Percentiles rank a stretch among this genome's conserved stretches.
These are phyloP conservation scores for Grammothele lineata DNA, from an alignment of 768 basidiomycete genomes.

Conservation along the genomic window DNA sequence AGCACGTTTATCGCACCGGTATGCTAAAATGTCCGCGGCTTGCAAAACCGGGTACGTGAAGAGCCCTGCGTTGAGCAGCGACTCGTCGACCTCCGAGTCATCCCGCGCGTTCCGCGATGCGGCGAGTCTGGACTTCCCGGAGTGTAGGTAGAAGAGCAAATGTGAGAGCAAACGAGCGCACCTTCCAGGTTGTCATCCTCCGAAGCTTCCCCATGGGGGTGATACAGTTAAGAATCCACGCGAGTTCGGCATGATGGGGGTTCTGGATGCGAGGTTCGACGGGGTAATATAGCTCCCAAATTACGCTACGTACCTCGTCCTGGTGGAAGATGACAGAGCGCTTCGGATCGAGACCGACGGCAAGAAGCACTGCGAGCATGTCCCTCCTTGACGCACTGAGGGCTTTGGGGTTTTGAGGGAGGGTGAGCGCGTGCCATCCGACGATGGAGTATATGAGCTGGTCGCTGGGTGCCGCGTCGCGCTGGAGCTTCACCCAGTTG, in stretches of 20 bases:
- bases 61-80: constrained; percentile 76
- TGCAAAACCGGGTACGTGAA: constrained; percentile 93
- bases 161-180: constrained; percentile 25
- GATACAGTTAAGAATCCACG: constrained; percentile 86
- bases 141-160: no score
- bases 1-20: constrained; percentile 48
- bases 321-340: constrained; percentile 80
- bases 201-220: constrained; percentile 79
- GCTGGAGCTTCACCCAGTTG: constrained; percentile 85
- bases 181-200: constrained; percentile 98
- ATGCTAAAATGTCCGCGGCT: constrained; percentile 87
- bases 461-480: constrained; percentile 51
- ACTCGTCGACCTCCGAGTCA: constrained; percentile 78
- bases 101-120: constrained; percentile 67
- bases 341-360: constrained; percentile 79
- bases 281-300: no score
- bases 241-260: constrained; percentile 76
- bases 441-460: constrained; percentile 82
- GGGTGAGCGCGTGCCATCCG: constrained; percentile 90
- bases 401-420: constrained; percentile 75
- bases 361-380: constrained; percentile 79
- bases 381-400: constrained; percentile 63
- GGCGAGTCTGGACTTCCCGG: constrained; percentile 64
- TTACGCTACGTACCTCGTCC: constrained; percentile 63
- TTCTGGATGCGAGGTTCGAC: constrained; percentile 44